Evolutionary conservation across 805 yeast genomes (phyloP).

Genomic region (Cyberlindnera euphorbiiphila): DNA sequence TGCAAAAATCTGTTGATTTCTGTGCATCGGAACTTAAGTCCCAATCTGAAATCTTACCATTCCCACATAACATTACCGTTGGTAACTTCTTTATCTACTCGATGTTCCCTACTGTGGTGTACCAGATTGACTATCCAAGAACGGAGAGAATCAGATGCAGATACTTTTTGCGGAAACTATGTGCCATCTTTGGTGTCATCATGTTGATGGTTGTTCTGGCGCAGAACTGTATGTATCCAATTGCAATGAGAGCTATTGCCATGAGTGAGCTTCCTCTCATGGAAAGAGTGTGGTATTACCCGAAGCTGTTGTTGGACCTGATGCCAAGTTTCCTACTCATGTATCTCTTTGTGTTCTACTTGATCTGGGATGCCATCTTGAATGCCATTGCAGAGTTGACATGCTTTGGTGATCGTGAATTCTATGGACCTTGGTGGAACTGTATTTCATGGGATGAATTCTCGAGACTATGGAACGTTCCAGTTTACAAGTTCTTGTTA

Average conservation of each 20-base stretch:
- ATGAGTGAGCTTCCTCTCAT: constrained; percentile 46
- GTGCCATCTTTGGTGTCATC: constrained; percentile 86
- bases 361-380: constrained; percentile 94
- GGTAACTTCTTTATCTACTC: constrained; percentile 70
- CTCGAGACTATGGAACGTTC: constrained; percentile 90
- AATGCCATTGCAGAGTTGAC: constrained; percentile 89
- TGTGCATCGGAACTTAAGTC: constrained; percentile 67
- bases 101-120: constrained; percentile 86
- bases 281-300: constrained; percentile 45
- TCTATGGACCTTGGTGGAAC: constrained; percentile 98
- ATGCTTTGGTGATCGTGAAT: constrained; percentile 82
- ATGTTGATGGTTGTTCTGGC: constrained; percentile 77
- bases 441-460: constrained; percentile 91
- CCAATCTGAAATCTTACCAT: constrained; percentile 44
- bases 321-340: constrained; percentile 76
- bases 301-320: constrained; percentile 62
- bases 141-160: constrained; percentile 63
- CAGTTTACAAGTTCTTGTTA: constrained; percentile 84
- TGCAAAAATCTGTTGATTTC: constrained; percentile 52
- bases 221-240: constrained; percentile 70
- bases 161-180: constrained; percentile 62
- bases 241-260: constrained; percentile 56
- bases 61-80: constrained; percentile 71
- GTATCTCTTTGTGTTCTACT: constrained; percentile 74
- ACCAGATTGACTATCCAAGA: constrained; percentile 79